Conservation (phyloP, 108 stramenopile genomes). For the Fistulifera solaris region DNA sequence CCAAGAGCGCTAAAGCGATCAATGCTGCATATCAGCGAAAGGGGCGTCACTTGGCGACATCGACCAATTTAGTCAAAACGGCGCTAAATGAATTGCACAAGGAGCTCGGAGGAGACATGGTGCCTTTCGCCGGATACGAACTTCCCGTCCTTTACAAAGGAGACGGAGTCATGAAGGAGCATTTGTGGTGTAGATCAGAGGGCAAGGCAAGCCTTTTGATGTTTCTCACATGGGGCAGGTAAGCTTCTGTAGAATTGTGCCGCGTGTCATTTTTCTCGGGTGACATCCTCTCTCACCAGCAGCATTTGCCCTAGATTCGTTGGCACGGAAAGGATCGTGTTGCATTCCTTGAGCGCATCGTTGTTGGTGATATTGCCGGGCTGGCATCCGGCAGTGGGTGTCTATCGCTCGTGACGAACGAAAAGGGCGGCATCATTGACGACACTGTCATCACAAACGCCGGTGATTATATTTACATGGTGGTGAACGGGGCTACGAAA, state of each 20-base stretch:
- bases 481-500: slow-evolving; percentile 98
- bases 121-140: slow-evolving; percentile 97
- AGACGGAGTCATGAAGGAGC: slow-evolving; percentile 92
- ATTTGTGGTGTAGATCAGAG: slow-evolving; percentile 80
- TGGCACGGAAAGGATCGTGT: slow-evolving; percentile 93
- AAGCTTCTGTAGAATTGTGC: slow-evolving; percentile 2
- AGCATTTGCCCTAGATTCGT: slow-evolving; percentile 39
- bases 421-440: slow-evolving; percentile 92
- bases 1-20: too few species aligned
- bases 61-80: slow-evolving; percentile 64
- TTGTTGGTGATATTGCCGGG: slow-evolving; percentile 88
- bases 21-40: too few species aligned
- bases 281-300: neutral
- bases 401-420: slow-evolving; percentile 87
- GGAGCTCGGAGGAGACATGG: slow-evolving; percentile 94
- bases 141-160: slow-evolving; percentile 96
- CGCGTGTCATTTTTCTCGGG: too few species aligned
- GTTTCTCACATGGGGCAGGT: slow-evolving; percentile 99
- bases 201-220: slow-evolving; percentile 90
- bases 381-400: slow-evolving; percentile 60
- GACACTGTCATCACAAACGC: slow-evolving; percentile 96
- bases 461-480: slow-evolving; percentile 89
- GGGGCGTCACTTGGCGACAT: neutral
- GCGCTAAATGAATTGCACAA: slow-evolving; percentile 67
- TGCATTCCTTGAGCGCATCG: slow-evolving; percentile 81